phyloP scores from a whole-genome alignment of 169 alveolate genomes.

The Plasmodium reichenowi region DNA sequence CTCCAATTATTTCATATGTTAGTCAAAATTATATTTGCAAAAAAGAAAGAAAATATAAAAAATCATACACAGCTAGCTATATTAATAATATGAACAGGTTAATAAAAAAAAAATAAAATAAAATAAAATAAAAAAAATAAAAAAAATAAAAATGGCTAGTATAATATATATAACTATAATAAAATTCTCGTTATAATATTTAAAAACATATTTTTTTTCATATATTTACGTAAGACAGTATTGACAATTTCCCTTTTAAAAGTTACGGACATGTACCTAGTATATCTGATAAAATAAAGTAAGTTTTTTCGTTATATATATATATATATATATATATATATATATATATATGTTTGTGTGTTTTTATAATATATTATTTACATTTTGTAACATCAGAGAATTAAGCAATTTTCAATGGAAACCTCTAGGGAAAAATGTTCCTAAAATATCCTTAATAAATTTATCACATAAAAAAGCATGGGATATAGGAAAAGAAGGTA shows the following conservation, averaged over 20 bases:
- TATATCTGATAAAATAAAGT: slow-evolving; percentile 33
- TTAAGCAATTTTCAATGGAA: slow-evolving; percentile 40
- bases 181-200: too few species aligned
- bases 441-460: slow-evolving; percentile 45
- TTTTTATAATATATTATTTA: background rate
- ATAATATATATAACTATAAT: too few species aligned
- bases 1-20: slow-evolving; percentile 19
- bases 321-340: background rate
- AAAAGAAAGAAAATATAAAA: slow-evolving; percentile 43
- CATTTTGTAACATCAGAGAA: slow-evolving; percentile 6
- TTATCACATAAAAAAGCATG: slow-evolving; percentile 65
- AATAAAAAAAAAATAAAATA: slow-evolving; percentile 1
- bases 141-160: too few species aligned
- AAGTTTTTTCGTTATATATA: background rate
- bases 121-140: background rate
- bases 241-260: slow-evolving; percentile 49
- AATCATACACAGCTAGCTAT: slow-evolving; percentile 49
- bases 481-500: slow-evolving; percentile 77
- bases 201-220: too few species aligned
- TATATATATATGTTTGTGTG: background rate
- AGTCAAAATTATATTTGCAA: slow-evolving; percentile 30
- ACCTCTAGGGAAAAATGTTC: slow-evolving; percentile 59
- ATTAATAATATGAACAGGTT: slow-evolving; percentile 72
- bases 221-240: slow-evolving; percentile 10
- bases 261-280: slow-evolving; percentile 18